Evolutionary conservation across 192 early-diverging fungal species (phyloP).

Genomic region (Allomyces macrogynus): DNA sequence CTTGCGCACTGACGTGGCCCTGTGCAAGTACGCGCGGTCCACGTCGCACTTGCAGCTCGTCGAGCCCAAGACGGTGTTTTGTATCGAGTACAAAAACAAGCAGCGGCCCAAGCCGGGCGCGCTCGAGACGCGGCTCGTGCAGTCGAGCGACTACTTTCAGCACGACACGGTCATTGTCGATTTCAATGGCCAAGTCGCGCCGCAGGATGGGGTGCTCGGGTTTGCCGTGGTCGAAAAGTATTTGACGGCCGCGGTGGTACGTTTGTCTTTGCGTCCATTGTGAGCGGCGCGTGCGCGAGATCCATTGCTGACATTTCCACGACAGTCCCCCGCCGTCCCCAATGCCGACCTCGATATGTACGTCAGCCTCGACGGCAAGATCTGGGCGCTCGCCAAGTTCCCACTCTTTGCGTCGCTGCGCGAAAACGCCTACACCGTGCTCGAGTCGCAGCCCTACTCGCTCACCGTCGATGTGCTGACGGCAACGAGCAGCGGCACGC

Average conservation of each 20-base stretch:
- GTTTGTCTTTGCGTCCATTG: too few relatives aligned
- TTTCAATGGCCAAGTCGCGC: conserved; percentile 29
- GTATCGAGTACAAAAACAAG: neutral
- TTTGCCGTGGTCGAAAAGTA: conserved; percentile 49
- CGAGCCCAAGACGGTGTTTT: neutral
- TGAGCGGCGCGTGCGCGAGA: too few relatives aligned
- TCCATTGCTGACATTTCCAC: too few relatives aligned
- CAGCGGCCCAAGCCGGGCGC: conserved; percentile 5
- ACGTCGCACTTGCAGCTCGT: conserved; percentile 8
- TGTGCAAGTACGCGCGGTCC: neutral
- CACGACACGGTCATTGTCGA: conserved; percentile 25
- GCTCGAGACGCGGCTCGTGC: conserved; percentile 33
- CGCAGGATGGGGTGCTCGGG: conserved; percentile 46
- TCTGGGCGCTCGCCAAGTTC: conserved; percentile 22
- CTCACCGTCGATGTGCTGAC: conserved; percentile 55
- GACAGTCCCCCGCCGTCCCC: neutral
- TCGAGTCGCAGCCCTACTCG: conserved; percentile 55
- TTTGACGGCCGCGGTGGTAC: conserved; percentile 44
- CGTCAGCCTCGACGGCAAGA: conserved; percentile 12
- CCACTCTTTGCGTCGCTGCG: conserved; percentile 23
- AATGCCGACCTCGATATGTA: conserved; percentile 11
- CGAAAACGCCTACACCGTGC: conserved; percentile 60
- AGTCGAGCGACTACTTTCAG: conserved; percentile 54
- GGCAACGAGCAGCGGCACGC: conserved; percentile 31
- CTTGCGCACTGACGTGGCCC: conserved; percentile 1